Base-by-base conservation (phyloP, 2,329 filamentous ascomycete genomes). In the Cryphonectria nitschkei region DNA sequence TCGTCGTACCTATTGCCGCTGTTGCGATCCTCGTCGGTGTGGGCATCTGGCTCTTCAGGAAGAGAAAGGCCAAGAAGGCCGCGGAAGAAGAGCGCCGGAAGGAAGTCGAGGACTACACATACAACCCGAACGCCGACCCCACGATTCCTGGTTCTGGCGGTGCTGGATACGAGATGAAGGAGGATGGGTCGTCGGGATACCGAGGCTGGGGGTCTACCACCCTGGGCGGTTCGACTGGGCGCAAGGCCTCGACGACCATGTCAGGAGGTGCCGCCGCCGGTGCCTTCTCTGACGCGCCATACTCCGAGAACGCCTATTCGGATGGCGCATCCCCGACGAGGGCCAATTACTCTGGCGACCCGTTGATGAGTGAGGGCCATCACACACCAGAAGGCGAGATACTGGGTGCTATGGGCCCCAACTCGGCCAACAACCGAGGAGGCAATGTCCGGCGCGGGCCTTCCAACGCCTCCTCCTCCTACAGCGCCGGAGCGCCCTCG, bases 61-160 rank as follows among this genome's bases (percentile, higher is more conserved):
- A 90, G 83, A 92, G 94, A 74, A 97, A 97, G 83, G 90, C 93
- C 77, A 90, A 91, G 74, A 96, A 94, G 84, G 89, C 90, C 74
- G 92, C 92, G 19, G 94, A 96, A 78, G 96, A 98, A 79, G 90
- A 95, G 76, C 89, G 96, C 66, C 89, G 95, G 74, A 98, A 98
- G 83, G 96, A 99, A 81, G 94, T 98, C 14, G 95, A 98, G 80
- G 96, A 98, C 79, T 98, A 98, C 79, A 92, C 93, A 43, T 98
- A 95, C 85, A 98, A 98, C 80, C 96, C 96, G n/a, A 98, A 98
- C 81, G 91, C 94, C 72, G 95, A 98, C 78, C 94, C 95, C 0
- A 94, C 92, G 0, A 85, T 97, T 16, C 87, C 83, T 8, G 84
- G 81, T 16, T 79, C 80, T 4, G 54, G 54, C 54, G 79, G 79